Evolutionary conservation across 768 basidiomycete genomes (phyloP).

Genomic region (Boletellus sp.): DNA sequence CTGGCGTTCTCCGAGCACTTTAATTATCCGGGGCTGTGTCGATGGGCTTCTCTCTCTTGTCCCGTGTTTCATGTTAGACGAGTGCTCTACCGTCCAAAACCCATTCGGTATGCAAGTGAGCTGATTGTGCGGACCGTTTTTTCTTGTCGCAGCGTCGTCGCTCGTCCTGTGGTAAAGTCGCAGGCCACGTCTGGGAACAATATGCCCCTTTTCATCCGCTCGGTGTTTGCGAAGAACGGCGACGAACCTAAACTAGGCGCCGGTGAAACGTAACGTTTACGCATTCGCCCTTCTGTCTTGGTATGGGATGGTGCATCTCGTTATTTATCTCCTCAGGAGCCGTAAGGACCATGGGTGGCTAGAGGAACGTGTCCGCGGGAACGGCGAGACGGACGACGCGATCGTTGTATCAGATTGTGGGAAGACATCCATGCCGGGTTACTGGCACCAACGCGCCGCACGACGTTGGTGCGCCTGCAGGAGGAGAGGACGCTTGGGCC

Average conservation of each 20-base stretch:
- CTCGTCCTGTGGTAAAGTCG: slow-evolving; percentile 56
- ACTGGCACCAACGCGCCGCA: slow-evolving; percentile 2
- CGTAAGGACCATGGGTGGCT: slow-evolving; percentile 8
- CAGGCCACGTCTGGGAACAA: slow-evolving; percentile 52
- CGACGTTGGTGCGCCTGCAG: not conserved
- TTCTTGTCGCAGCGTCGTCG: slow-evolving; percentile 41
- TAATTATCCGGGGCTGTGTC: slow-evolving; percentile 18
- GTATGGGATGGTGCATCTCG: slow-evolving; percentile 11
- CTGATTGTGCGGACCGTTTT: slow-evolving; percentile 14
- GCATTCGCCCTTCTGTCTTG: slow-evolving; percentile 3
- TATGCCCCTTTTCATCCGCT: slow-evolving; percentile 54
- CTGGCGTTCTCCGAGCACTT: slow-evolving; percentile 19
- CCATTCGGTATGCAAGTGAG: slow-evolving; percentile 5
- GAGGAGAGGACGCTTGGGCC: not conserved
- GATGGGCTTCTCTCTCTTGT: slow-evolving; percentile 17
- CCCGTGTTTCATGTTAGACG: slow-evolving; percentile 18
- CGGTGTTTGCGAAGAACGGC: slow-evolving; percentile 16
- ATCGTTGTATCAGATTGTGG: slow-evolving; percentile 25
- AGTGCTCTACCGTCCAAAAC: slow-evolving; percentile 9
- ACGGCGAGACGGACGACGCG: slow-evolving; percentile 9
- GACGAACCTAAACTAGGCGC: slow-evolving; percentile 6
- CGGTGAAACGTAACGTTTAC: slow-evolving; percentile 18
- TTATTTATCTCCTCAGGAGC: slow-evolving; percentile 19
- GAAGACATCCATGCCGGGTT: slow-evolving; percentile 2
- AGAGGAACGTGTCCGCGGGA: slow-evolving; percentile 21